These are phyloP conservation scores for Mycena vitilis DNA, from an alignment of 768 basidiomycete species.

Conservation along the genomic window DNA sequence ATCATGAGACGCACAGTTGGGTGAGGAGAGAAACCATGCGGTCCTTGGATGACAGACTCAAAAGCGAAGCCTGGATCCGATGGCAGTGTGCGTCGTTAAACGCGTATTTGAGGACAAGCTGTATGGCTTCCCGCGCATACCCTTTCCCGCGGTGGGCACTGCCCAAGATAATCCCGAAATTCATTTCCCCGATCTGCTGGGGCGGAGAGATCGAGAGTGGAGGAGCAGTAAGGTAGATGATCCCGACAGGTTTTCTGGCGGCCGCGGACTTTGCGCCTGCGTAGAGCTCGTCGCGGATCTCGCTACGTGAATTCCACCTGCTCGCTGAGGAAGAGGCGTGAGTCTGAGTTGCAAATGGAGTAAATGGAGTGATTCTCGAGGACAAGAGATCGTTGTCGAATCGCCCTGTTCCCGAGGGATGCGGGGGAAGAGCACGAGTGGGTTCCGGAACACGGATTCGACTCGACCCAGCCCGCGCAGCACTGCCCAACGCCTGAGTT, in stretches of 20 bases:
- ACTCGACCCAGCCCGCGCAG: too few species aligned
- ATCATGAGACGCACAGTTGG: constrained; percentile 42
- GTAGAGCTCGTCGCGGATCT: neutral
- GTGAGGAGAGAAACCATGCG: constrained; percentile 61
- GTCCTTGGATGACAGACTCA: constrained; percentile 58
- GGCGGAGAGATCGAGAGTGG: constrained; percentile 43
- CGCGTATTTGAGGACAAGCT: constrained; percentile 57
- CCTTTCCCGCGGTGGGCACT: constrained; percentile 52
- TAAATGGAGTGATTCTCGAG: neutral
- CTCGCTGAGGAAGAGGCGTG: neutral
- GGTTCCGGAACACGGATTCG: neutral
- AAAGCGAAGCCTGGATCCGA: constrained; percentile 64
- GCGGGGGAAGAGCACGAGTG: neutral
- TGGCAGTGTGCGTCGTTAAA: constrained; percentile 60
- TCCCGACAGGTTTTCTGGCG: constrained; percentile 45
- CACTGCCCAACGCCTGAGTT: neutral
- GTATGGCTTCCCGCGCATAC: constrained; percentile 59
- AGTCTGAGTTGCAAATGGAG: neutral
- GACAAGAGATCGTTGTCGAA: neutral
- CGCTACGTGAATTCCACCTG: neutral
- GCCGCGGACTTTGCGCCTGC: neutral
- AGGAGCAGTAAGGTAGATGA: constrained; percentile 55
- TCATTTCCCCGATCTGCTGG: constrained; percentile 54
- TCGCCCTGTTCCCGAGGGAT: neutral
- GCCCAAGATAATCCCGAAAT: constrained; percentile 65